Percentiles rank a stretch among this genome's conserved stretches.
Conservation (phyloP, 192 early-diverging fungal species). For the Coemansia umbellata region DNA sequence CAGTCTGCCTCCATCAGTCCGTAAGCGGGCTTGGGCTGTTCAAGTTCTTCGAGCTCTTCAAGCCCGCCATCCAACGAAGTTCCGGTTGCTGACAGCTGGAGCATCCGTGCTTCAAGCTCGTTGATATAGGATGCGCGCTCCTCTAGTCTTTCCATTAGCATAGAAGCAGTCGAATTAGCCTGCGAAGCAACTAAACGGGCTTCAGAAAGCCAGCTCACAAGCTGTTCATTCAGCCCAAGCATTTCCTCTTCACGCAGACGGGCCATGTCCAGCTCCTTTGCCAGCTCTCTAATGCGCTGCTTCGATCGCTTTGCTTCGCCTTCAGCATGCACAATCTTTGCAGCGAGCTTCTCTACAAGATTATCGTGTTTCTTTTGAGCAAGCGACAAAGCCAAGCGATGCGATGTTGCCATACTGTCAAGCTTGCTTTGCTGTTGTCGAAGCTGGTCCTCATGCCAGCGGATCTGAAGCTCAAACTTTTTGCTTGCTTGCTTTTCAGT, state of each 20-base stretch:
- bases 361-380: conserved; percentile 13
- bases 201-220: conserved; percentile 10
- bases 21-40: too few relatives aligned
- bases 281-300: conserved; percentile 14
- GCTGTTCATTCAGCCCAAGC: not conserved
- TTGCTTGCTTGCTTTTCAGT: conserved; percentile 2
- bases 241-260: not conserved
- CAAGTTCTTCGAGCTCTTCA: too few relatives aligned
- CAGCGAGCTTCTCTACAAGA: conserved; percentile 9
- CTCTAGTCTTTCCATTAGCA: conserved; percentile 12
- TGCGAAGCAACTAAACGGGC: conserved; percentile 8
- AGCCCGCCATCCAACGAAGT: not conserved
- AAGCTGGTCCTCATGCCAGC: conserved; percentile 26
- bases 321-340: conserved; percentile 13
- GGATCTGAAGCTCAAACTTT: conserved; percentile 8
- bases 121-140: conserved; percentile 12
- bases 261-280: conserved; percentile 11
- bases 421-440: conserved; percentile 9
- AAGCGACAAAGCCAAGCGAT: conserved; percentile 13
- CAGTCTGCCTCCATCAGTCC: too few relatives aligned
- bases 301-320: conserved; percentile 6
- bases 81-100: not conserved
- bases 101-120: conserved; percentile 22
- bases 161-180: conserved; percentile 1
- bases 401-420: not conserved